Evolutionary conservation across 2,329 filamentous ascomycete species (phyloP), one percentile per base, ranked within the genome.

Genomic region (Alternaria dauci): DNA sequence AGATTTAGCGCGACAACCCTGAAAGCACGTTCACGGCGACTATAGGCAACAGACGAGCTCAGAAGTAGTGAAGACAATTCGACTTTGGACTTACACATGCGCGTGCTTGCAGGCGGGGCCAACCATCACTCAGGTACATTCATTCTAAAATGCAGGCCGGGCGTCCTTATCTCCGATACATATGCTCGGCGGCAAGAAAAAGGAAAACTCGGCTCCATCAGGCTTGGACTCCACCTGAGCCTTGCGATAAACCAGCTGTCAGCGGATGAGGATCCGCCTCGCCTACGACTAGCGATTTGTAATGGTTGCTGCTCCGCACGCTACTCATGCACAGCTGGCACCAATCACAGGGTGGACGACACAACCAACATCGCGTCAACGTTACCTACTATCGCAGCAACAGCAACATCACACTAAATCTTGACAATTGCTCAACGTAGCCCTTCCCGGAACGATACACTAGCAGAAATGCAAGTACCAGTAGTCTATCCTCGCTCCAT

Each of bases 221-320:
- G 41, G 39, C 32, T 25, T 41, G 39, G 39, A 54, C 38, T 44
- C 63, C 58, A 64, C 52, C 38, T 43, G 46, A 55, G 55, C 52
- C 61, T 63, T 53, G 56, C 55, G 54, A 30, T 48, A 51, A 39
- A 34, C 53, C 32, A 43, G 41, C 47, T 66, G 61, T 51, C 60
- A 54, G 63, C 68, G 68, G 70, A 58, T 52, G 34, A 26, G 28
- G 46, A 52, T 59, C 66, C 66, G 65, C 14, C 62, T 71, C 67
- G 68, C 68, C 68, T 69, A 61, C 46, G 39, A 12, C 43, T 54
- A 61, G 61, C 58, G 34, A 67, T 63, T 62, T 41, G 52, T 54
- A 57, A 59, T 60, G 58, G 47, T 48, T 50, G 32, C 36, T 51
- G 38, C 53, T 55, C 60, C 58, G 58, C 58, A 53, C 42, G 54